Evolutionary conservation across 345 rosid genomes (phyloP).

Genomic region (Geranium brycei): DNA sequence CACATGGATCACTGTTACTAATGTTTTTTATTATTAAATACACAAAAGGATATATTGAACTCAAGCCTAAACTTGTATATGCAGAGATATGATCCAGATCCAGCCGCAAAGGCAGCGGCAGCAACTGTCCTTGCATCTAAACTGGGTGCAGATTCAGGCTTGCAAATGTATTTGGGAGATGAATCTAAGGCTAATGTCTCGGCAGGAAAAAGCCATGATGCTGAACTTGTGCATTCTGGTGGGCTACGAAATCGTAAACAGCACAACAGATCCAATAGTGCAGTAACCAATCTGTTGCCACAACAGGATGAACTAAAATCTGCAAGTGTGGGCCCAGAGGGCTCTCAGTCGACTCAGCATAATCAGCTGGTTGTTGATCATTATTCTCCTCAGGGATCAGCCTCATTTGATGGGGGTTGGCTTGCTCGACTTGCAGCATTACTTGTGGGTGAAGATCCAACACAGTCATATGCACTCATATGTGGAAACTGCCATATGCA

Average conservation of each 20-base stretch:
- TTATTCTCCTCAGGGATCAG: slow-evolving; percentile 41
- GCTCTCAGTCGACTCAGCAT: no score
- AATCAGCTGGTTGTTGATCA: slow-evolving; percentile 41
- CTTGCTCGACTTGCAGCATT: slow-evolving; percentile 81
- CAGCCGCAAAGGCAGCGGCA: slow-evolving; percentile 89
- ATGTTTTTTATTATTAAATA: background rate
- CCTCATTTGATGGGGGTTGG: slow-evolving; percentile 63
- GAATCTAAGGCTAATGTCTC: slow-evolving; percentile 28
- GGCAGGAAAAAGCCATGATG: slow-evolving; percentile 41
- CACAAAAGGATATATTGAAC: background rate
- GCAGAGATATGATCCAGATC: slow-evolving; percentile 86
- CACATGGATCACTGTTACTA: no score
- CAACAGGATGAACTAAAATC: no score
- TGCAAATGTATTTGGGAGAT: slow-evolving; percentile 52
- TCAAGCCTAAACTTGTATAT: slow-evolving; percentile 9
- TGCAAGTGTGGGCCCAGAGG: no score
- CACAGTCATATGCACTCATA: slow-evolving; percentile 83
- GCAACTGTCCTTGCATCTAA: slow-evolving; percentile 82
- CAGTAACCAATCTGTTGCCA: no score
- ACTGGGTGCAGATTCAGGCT: slow-evolving; percentile 71
- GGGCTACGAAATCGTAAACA: slow-evolving; percentile 53
- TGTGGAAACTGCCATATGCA: slow-evolving; percentile 94
- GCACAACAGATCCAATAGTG: no score
- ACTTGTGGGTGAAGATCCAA: slow-evolving; percentile 93
- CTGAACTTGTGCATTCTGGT: slow-evolving; percentile 37